Percentiles rank a stretch among this genome's conserved stretches.
Conservation (phyloP, 345 rosid species). For the Erysimum cheiranthoides region DNA sequence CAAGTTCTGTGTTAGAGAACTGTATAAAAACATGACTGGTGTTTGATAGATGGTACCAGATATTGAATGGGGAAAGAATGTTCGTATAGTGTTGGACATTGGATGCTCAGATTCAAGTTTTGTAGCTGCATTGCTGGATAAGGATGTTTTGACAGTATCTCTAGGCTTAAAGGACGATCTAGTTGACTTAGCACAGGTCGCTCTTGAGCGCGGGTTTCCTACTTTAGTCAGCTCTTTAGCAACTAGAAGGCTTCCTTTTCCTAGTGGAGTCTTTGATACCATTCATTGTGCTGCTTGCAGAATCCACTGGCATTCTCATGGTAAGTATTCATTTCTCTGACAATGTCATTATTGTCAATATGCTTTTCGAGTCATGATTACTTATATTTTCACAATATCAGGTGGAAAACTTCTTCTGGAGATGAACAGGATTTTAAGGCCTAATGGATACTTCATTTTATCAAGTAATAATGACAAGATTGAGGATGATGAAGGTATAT, state of each 20-base stretch:
- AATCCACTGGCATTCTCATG: slow-evolving; percentile 83
- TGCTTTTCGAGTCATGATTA: slow-evolving; percentile 15
- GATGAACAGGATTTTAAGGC: slow-evolving; percentile 92
- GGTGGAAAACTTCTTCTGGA: slow-evolving; percentile 90
- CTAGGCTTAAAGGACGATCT: slow-evolving; percentile 92
- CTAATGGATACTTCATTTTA: slow-evolving; percentile 87
- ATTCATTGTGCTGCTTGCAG: slow-evolving; percentile 87
- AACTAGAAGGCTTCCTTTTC: slow-evolving; percentile 84
- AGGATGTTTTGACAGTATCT: slow-evolving; percentile 71
- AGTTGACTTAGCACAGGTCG: slow-evolving; percentile 87
- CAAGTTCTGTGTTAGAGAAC: slow-evolving; percentile 30
- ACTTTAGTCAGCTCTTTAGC: slow-evolving; percentile 72
- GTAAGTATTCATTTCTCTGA: slow-evolving; percentile 47
- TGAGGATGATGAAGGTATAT: slow-evolving; percentile 83
- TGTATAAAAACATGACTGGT: slow-evolving; percentile 47
- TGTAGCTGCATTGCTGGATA: slow-evolving; percentile 77
- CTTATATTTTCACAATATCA: slow-evolving; percentile 38
- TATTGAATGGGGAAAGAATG: slow-evolving; percentile 99
- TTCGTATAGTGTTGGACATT: slow-evolving; percentile 82
- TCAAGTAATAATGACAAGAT: slow-evolving; percentile 74
- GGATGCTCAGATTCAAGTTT: slow-evolving; percentile 81
- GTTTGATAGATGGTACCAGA: slow-evolving; percentile 95
- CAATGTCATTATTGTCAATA: neutral
- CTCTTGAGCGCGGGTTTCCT: slow-evolving; percentile 94
- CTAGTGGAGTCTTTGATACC: slow-evolving; percentile 88